Conservation (phyloP, 1,284 basidiomycete species). For the Tausonia pullulans region DNA sequence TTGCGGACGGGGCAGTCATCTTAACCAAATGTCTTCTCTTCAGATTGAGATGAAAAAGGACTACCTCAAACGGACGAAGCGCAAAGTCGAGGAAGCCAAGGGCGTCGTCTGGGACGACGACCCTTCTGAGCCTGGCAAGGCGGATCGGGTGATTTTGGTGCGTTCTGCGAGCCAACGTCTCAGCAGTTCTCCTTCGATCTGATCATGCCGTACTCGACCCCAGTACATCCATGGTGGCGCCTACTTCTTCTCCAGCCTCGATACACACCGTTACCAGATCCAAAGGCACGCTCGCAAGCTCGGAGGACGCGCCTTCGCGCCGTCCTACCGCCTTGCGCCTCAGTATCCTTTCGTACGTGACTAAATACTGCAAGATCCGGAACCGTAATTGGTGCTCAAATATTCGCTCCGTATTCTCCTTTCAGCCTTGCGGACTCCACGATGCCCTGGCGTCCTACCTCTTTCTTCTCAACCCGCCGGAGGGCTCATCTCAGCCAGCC, state of each 20-base stretch:
- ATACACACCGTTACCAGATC: slow-evolving; percentile 53
- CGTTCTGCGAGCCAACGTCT: slow-evolving; percentile 18
- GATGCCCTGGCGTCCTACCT: slow-evolving; percentile 41
- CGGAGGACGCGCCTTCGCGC: slow-evolving; percentile 62
- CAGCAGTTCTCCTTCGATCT: neutral
- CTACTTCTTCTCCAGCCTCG: slow-evolving; percentile 32
- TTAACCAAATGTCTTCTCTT: slow-evolving; percentile 11
- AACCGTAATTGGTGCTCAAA: neutral
- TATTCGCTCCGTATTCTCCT: neutral
- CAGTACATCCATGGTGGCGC: slow-evolving; percentile 27
- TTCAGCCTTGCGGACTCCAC: slow-evolving; percentile 37
- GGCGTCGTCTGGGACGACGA: slow-evolving; percentile 4
- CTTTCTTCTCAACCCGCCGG: slow-evolving; percentile 60
- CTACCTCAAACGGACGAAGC: slow-evolving; percentile 31
- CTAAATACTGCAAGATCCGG: neutral
- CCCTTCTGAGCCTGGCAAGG: slow-evolving; percentile 19
- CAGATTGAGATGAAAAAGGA: slow-evolving; percentile 56
- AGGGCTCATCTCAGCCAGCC: slow-evolving; percentile 54
- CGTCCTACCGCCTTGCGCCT: slow-evolving; percentile 78
- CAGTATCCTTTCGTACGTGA: slow-evolving; percentile 89
- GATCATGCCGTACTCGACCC: neutral
- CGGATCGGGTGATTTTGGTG: slow-evolving; percentile 1
- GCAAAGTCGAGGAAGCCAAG: slow-evolving; percentile 10
- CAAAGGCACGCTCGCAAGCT: slow-evolving; percentile 83
- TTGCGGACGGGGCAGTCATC: no score